These are phyloP conservation scores for Macrolepiota dolichaula DNA, from an alignment of 768 basidiomycete species.

Conservation along the genomic window DNA sequence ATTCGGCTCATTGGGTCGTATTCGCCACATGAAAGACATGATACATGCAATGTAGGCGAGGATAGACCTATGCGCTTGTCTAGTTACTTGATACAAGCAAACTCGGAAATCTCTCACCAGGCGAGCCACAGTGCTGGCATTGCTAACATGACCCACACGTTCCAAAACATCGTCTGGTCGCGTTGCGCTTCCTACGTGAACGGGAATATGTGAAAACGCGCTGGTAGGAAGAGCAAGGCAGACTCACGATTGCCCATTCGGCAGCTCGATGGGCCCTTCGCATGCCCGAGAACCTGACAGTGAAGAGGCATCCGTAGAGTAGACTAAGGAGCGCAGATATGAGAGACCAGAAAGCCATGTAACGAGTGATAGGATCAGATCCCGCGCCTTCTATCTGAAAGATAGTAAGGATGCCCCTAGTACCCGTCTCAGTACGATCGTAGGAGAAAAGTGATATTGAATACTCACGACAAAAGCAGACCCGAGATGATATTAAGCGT, in stretches of 20 bases:
- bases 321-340: conserved; percentile 58
- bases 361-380: conserved; percentile 48
- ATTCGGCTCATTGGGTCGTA: not conserved
- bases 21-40: not conserved
- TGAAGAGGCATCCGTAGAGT: conserved; percentile 58
- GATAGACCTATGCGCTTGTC: conserved; percentile 19
- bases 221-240: not conserved
- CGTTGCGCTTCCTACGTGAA: conserved; percentile 46
- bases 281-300: conserved; percentile 63
- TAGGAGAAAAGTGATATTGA: not conserved
- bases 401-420: conserved; percentile 27
- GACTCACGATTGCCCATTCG: conserved; percentile 52
- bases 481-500: conserved; percentile 16
- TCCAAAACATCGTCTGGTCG: conserved; percentile 37
- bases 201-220: not conserved
- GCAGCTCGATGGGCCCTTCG: conserved; percentile 56
- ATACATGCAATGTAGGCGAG: conserved; percentile 16
- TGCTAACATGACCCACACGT: conserved; percentile 43
- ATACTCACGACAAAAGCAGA: conserved; percentile 12
- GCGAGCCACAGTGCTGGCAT: conserved; percentile 15
- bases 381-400: conserved; percentile 34
- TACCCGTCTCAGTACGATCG: not conserved
- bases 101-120: conserved; percentile 4
- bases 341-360: conserved; percentile 50
- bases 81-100: not conserved